phyloP scores from a whole-genome alignment of 192 early-diverging fungal genomes.

The Coemansia sp. region DNA sequence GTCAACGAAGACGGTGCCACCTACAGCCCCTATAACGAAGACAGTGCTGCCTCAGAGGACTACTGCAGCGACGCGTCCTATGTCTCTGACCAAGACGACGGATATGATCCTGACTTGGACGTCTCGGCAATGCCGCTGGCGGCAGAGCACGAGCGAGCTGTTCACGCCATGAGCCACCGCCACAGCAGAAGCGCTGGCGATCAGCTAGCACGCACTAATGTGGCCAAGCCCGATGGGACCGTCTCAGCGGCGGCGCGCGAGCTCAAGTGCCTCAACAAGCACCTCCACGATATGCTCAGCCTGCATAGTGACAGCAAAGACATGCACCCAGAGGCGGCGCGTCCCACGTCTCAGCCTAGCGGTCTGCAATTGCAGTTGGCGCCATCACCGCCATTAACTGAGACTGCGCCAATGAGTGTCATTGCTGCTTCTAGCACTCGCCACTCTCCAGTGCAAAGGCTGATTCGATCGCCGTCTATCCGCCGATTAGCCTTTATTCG shows the following conservation, averaged over 20 bases:
- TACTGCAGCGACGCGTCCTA: constrained; percentile 8
- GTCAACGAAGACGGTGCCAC: constrained; percentile 34
- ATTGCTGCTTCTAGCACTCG: not conserved
- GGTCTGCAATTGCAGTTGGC: not conserved
- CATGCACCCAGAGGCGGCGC: not conserved
- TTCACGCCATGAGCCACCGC: not conserved
- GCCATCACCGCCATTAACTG: not conserved
- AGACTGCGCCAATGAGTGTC: not conserved
- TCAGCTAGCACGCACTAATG: not conserved
- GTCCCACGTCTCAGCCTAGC: constrained; percentile 1
- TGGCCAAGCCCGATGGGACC: not conserved
- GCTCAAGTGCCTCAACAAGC: constrained; percentile 27
- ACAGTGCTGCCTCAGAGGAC: not conserved
- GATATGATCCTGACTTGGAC: constrained; percentile 13
- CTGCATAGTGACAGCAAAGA: constrained; percentile 7
- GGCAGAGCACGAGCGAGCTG: constrained; percentile 5
- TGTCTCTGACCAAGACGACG: constrained; percentile 13
- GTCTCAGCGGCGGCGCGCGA: constrained; percentile 6
- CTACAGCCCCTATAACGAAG: not conserved
- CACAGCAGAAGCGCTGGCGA: not conserved
- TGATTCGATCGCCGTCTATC: constrained; percentile 26
- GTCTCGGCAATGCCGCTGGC: constrained; percentile 9
- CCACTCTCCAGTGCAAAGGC: constrained; percentile 8
- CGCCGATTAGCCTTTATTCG: constrained; percentile 26
- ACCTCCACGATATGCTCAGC: constrained; percentile 33